Evolutionary conservation across 345 rosid species (phyloP).

Genomic region (Salix suchowensis): DNA sequence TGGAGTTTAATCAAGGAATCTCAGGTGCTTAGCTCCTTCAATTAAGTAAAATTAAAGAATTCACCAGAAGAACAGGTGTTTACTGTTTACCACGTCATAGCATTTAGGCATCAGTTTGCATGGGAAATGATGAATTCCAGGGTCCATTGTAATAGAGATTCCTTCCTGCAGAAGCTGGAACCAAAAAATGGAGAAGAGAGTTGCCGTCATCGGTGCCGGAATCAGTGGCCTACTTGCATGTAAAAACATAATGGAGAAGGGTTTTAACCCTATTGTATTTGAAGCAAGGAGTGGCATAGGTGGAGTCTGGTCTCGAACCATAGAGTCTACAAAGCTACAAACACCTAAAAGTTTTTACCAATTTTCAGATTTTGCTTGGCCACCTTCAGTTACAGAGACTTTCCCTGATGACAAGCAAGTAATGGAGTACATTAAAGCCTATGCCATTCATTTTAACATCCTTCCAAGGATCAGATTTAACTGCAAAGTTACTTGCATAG

Average conservation of each 20-base stretch:
- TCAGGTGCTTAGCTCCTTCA: too few species aligned
- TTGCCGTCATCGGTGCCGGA: slow-evolving; percentile 43
- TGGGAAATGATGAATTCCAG: too few species aligned
- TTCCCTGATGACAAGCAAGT: slow-evolving; percentile 36
- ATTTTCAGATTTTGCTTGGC: slow-evolving; percentile 47
- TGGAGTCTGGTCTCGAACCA: slow-evolving; percentile 35
- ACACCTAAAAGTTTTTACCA: slow-evolving; percentile 32
- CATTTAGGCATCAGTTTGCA: too few species aligned
- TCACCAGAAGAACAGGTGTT: too few species aligned
- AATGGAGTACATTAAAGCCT: slow-evolving; percentile 28
- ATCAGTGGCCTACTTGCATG: slow-evolving; percentile 42
- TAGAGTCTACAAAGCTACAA: slow-evolving; percentile 40
- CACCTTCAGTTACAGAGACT: slow-evolving; percentile 13
- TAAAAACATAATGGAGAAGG: slow-evolving; percentile 29
- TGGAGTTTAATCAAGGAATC: too few species aligned
- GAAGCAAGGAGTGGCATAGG: slow-evolving; percentile 27
- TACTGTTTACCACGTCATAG: too few species aligned
- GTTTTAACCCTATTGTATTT: slow-evolving; percentile 27
- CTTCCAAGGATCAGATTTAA: slow-evolving; percentile 27
- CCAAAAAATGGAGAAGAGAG: slow-evolving; percentile 20
- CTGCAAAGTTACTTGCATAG: slow-evolving; percentile 24
- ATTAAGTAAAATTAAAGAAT: too few species aligned
- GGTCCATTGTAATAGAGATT: too few species aligned
- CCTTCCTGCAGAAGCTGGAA: too few species aligned
- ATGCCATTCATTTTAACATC: slow-evolving; percentile 29